Evolutionary conservation across 331 rosid genomes (phyloP).

Genomic region (Rhamnella rubrinervis): DNA sequence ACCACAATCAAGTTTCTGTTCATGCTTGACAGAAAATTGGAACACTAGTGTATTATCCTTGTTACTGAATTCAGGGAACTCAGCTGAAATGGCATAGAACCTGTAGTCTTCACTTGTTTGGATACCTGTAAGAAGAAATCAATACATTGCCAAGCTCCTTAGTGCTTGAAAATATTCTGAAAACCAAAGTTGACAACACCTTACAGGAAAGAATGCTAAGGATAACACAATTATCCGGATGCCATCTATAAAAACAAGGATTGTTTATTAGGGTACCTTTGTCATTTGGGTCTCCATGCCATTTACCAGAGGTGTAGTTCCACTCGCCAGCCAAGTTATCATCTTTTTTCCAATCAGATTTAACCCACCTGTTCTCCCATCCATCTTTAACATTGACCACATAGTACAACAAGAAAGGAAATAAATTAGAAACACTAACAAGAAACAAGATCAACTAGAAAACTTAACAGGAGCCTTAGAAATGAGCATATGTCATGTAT

Average conservation of each 20-base stretch:
- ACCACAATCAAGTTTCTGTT: constrained; percentile 99
- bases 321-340: constrained; percentile 87
- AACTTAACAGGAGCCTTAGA: neutral
- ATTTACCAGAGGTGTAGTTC: constrained; percentile 92
- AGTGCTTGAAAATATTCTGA: neutral
- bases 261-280: constrained; percentile 50
- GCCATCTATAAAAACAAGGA: neutral
- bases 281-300: constrained; percentile 83
- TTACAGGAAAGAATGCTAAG: neutral
- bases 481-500: neutral
- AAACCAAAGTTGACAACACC: neutral
- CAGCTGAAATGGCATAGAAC: constrained; percentile 93
- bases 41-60: constrained; percentile 84
- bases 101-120: constrained; percentile 97
- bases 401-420: constrained; percentile 16
- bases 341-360: constrained; percentile 93
- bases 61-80: constrained; percentile 91
- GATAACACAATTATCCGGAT: neutral
- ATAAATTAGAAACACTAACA: constrained; percentile 2
- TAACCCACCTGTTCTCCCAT: constrained; percentile 91
- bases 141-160: neutral
- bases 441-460: constrained; percentile 1
- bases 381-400: constrained; percentile 53
- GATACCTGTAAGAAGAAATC: constrained; percentile 53
- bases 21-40: constrained; percentile 95